Evolutionary conservation across 75 land plant genomes (phyloP), one percentile per base, ranked within the genome.

Genomic region (Cryptomeria japonica): DNA sequence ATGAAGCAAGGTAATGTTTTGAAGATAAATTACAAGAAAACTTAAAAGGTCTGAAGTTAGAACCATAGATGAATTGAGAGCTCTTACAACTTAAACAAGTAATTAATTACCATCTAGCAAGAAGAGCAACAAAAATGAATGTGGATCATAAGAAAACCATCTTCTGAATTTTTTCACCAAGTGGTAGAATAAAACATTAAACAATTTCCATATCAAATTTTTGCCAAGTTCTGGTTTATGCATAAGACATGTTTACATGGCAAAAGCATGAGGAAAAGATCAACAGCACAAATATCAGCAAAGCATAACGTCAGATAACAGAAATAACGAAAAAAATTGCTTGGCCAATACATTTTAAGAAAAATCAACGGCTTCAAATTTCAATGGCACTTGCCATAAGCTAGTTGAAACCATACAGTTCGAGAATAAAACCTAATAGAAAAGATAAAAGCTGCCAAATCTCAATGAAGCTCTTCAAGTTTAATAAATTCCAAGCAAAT

Each of bases 391-490:
- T 46, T 41, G 47, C 49, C 47, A 44, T 46, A 14, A n/a, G 84
- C 84, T 82, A 82, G 44, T 28, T 44, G 84, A 82, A 82, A 46
- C 15, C n/a, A 46, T 82, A 82, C 32, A 82, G 53, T 82, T 44
- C 12, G 46, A 3, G 10, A 82, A 5, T 46, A 82, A 82, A 82
- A 82, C 84, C n/a, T 46, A 41, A 12, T 28, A 46, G 28, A 14
- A 31, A 82, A 82, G 84, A 82, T n/a, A 49, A 46, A 82, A 16
- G 11, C 84, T 82, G 53, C 31, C 32, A 4, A n/a, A 82, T 82
- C 8, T 82, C 84, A 82, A 82, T 82, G 84, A 82, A 28, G 84
- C 34, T 82, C 51, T 46, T 41, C 84, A 82, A 82, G 34, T 82
- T 82, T 49, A 46, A 82, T 82, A 22, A 82, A 82, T 82, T 53